Percentiles rank a stretch among this genome's conserved stretches.
phyloP scores from a whole-genome alignment of 2,329 filamentous ascomycete genomes.

The Fonsecaea erecta region DNA sequence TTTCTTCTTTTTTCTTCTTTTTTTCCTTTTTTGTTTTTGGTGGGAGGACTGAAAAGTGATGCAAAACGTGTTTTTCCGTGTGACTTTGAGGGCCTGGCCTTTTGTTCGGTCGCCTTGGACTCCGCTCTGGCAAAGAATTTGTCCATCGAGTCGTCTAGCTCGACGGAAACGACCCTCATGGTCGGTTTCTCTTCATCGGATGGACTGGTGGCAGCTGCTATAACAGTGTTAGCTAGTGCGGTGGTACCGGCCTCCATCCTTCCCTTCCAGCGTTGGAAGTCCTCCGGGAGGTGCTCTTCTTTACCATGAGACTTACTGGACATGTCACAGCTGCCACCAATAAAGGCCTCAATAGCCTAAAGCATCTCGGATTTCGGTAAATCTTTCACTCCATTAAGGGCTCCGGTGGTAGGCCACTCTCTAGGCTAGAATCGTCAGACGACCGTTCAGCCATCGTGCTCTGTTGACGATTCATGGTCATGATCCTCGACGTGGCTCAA shows the following conservation, averaged over 20 bases:
- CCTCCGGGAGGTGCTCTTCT: slow-evolving; percentile 81
- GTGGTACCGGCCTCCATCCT: slow-evolving; percentile 71
- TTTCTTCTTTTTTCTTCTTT: no score
- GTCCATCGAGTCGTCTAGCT: slow-evolving; percentile 37
- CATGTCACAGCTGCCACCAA: no score
- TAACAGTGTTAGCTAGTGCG: slow-evolving; percentile 18
- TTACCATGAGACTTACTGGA: no score
- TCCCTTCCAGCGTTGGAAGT: slow-evolving; percentile 94
- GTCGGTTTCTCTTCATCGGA: slow-evolving; percentile 43
- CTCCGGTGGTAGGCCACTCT: no score
- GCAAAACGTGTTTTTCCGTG: slow-evolving; percentile 82
- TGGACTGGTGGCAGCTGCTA: slow-evolving; percentile 37
- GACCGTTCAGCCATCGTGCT: no score
- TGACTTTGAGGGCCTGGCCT: slow-evolving; percentile 56
- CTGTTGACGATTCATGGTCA: slow-evolving; percentile 16
- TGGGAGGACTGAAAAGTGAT: slow-evolving; percentile 70
- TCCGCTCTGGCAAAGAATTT: slow-evolving; percentile 39
- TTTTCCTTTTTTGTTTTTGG: slow-evolving; percentile 32
- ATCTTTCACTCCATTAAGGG: no score
- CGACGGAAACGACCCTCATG: slow-evolving; percentile 32
- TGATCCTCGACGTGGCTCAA: slow-evolving; percentile 25
- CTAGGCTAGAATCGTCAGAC: no score
- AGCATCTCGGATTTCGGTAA: no score
- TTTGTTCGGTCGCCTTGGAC: slow-evolving; percentile 45
- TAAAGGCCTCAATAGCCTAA: no score